A percentile compares a stretch with the other conserved stretches of the same genome.
Conservation (phyloP, 2,329 filamentous ascomycete species). For the Alternaria triticina region DNA sequence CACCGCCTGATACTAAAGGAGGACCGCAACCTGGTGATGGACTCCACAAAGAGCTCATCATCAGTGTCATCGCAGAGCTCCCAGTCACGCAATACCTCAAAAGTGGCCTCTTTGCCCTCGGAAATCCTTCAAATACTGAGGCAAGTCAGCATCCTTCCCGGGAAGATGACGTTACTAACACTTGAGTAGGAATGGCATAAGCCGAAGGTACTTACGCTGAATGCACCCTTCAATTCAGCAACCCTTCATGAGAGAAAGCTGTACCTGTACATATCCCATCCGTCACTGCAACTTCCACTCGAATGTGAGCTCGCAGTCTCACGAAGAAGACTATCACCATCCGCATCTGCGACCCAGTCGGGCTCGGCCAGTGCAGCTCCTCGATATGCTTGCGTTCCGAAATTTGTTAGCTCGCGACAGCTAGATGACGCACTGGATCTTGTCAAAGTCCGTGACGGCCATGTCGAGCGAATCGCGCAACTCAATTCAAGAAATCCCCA, state of each 20-base stretch:
- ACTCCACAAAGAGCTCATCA: slow-evolving; percentile 48
- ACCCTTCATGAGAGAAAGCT: slow-evolving; percentile 46
- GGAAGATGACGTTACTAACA: background rate
- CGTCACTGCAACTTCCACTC: slow-evolving; percentile 39
- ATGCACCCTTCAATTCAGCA: slow-evolving; percentile 46
- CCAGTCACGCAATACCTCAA: slow-evolving; percentile 38
- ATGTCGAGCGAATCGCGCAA: slow-evolving; percentile 40
- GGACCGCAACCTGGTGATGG: slow-evolving; percentile 45
- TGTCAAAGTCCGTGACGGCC: slow-evolving; percentile 40
- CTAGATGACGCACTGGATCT: slow-evolving; percentile 37
- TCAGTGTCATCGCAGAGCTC: slow-evolving; percentile 46
- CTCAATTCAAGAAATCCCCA: slow-evolving; percentile 29
- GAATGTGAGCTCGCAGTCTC: slow-evolving; percentile 47
- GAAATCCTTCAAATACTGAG: slow-evolving; percentile 20
- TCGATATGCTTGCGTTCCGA: slow-evolving; percentile 46
- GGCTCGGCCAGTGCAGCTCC: slow-evolving; percentile 26
- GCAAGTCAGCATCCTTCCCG: slow-evolving; percentile 14
- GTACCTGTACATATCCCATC: slow-evolving; percentile 47
- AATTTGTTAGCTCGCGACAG: slow-evolving; percentile 32
- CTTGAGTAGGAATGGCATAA: slow-evolving; percentile 13
- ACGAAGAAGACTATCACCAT: slow-evolving; percentile 42
- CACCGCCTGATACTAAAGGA: slow-evolving; percentile 35
- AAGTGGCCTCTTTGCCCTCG: slow-evolving; percentile 33
- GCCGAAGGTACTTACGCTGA: slow-evolving; percentile 36
- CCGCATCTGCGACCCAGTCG: slow-evolving; percentile 36